Evolutionary conservation across 441 rosid species (phyloP).

Genomic region (Euphorbia schlechtendalii): DNA sequence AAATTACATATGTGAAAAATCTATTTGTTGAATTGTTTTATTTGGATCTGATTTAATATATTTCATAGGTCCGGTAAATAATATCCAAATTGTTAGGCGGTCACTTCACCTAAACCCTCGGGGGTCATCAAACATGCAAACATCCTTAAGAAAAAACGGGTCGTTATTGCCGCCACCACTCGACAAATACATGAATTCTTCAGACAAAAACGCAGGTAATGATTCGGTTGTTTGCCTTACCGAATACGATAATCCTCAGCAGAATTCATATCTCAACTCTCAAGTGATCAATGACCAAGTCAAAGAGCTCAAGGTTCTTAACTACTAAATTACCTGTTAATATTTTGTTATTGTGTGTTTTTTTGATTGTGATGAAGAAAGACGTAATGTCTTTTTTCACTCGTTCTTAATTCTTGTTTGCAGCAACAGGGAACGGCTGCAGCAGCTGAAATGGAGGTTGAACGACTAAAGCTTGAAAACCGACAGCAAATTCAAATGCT

Average conservation of each 20-base stretch:
- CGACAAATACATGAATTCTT: conserved; percentile 39
- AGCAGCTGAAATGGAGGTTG: conserved; percentile 63
- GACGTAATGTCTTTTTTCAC: too few relatives aligned
- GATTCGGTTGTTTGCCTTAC: conserved; percentile 34
- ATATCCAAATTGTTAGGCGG: conserved; percentile 47
- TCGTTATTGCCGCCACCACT: conserved; percentile 51
- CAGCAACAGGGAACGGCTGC: conserved; percentile 54
- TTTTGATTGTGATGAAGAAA: too few relatives aligned
- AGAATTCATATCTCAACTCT: conserved; percentile 31
- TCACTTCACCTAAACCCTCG: conserved; percentile 22
- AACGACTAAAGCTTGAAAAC: conserved; percentile 47
- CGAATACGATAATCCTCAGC: conserved; percentile 18
- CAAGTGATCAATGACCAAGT: conserved; percentile 45
- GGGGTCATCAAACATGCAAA: conserved; percentile 22
- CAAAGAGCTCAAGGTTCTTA: conserved; percentile 62
- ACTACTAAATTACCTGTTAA: conserved; percentile 9
- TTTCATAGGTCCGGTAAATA: conserved; percentile 61
- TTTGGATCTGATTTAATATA: neutral
- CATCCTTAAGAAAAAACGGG: conserved; percentile 45
- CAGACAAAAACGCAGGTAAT: conserved; percentile 33
- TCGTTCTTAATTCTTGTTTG: conserved; percentile 12
- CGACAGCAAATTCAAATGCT: conserved; percentile 35
- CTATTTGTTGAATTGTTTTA: neutral
- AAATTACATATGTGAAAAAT: too few relatives aligned
- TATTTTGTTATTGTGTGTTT: too few relatives aligned